Evolutionary conservation across 164 flowering plant species (phyloP).

Genomic region (Chloranthus sessilifolius): DNA sequence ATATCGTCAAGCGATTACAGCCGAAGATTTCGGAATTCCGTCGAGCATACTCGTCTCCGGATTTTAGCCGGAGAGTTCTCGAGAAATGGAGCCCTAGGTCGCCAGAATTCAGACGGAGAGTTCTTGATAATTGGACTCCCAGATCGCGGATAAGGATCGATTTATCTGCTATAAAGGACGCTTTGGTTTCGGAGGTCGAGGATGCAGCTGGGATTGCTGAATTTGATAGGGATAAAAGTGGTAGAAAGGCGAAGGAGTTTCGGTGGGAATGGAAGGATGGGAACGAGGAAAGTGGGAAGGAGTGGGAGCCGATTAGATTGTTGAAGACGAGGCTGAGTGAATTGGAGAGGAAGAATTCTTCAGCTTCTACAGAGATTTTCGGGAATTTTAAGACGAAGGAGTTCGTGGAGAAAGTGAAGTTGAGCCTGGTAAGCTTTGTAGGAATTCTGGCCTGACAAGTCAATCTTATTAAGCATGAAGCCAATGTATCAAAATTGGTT

Average conservation of each 20-base stretch:
- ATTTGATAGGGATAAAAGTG: conserved; percentile 20
- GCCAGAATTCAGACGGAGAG: conserved; percentile 60
- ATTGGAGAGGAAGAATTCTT: conserved; percentile 55
- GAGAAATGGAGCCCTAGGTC: conserved; percentile 64
- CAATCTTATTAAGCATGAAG: too few species aligned
- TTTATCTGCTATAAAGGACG: conserved; percentile 57
- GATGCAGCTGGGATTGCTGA: conserved; percentile 27
- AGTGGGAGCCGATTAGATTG: conserved; percentile 64
- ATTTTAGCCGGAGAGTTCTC: conserved; percentile 54
- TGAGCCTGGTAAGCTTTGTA: conserved; percentile 77
- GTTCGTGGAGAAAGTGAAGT: conserved; percentile 75
- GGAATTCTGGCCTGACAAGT: too few species aligned
- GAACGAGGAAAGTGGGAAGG: conserved; percentile 25
- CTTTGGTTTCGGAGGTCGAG: conserved; percentile 52
- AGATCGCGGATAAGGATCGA: conserved; percentile 46
- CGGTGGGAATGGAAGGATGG: conserved; percentile 27
- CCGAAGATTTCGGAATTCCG: conserved; percentile 68
- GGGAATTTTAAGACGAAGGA: conserved; percentile 62
- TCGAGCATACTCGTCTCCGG: conserved; percentile 66
- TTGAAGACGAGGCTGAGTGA: conserved; percentile 69
- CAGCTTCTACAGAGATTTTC: conserved; percentile 51
- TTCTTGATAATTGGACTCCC: conserved; percentile 66
- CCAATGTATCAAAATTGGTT: too few species aligned
- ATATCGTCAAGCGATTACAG: conserved; percentile 57
- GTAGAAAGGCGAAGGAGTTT: conserved; percentile 20